Base-by-base conservation (phyloP, 139 green algal genomes). In the Chlamydomonas asymmetrica region DNA sequence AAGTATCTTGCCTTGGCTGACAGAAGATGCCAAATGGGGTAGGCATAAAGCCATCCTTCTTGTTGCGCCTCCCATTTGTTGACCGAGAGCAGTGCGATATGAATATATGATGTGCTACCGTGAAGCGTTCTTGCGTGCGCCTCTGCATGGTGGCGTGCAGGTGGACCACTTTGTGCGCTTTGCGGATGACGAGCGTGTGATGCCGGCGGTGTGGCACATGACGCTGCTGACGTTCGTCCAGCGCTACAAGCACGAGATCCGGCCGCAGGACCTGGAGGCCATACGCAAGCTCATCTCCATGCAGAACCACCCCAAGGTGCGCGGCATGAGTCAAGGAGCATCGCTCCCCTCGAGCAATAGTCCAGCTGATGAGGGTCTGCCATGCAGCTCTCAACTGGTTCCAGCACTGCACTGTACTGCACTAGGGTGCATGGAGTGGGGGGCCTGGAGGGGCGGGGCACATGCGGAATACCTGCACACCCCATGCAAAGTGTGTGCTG, bases 191-290 rank as follows among this genome's bases (percentile, higher is more conserved):
- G 85, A 94, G 82, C 85, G 94, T 16, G 22, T 84, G 68, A 90
- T 99, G 85, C 96, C 96, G 7, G 96, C 99, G n/a, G 92, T 99
- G 48, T 99, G 96, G 96, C 96, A 99, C 79, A 95, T 98, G 80
- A 78, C 82, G 6, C 81, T 99, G 74, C 91, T 99, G 25, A 91
- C 79, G 75, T 98, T 99, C 74, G 87, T 99, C 63, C 94, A 98
- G 83, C 77, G 94, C 66, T 98, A 97, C 81, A 98, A 98, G 89
- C 80, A 93, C 37, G 92, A 98, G 78, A 88, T 99, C 39, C 76
- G 87, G 0, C 72, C 76, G 16, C 90, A 94, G 71, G 94, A 98
- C 82, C 92, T 93, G 80, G 79, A 79, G 38, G 77, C 82, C 34
- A 81, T 99, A 63, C 80, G 83, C 41, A 80, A 87, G 76, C 86